Base-by-base conservation (phyloP, 1,284 basidiomycete genomes). In the Naganishia sp. region DNA sequence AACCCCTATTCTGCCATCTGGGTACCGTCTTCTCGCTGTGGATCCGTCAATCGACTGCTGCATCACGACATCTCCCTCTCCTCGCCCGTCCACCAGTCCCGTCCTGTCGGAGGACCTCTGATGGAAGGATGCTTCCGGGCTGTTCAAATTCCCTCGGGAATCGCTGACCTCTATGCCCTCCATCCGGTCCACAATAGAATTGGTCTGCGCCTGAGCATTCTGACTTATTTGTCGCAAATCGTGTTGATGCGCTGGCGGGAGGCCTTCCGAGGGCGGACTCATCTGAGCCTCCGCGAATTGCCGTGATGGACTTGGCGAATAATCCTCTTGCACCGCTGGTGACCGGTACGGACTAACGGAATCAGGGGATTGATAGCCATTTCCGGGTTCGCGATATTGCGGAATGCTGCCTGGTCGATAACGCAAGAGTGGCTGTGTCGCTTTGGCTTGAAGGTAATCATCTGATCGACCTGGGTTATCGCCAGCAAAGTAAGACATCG, bases 1-100 rank as follows among this genome's bases (percentile, higher is more conserved):
- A 6, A 69, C 42, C 2, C 68, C 64, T 54, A 69, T 53, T 23
- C 68, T 48, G 16, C 68, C 68, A 52, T 69, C 68, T 16, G 60
- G 13, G 42, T 56, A 61, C n/a, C 28, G 36, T 31, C 50, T 28
- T 50, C 66, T 53, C 36, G 49, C 42, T n/a, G 45, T 52, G 21
- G 53, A 25, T 15, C 25, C 36, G 18, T 65, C 64, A 16, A 49
- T 39, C 3, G 52, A 43, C 18, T 43, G 18, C 44, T 64, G 63
- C 63, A 64, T 49, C 2, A 56, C 63, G 2, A 52, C 55, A 23
- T 59, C 64, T 7, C 55, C 64, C 4, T 57, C 43, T 6, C 61
- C 61, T 45, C 61, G 50, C 31, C 53, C 65, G 13, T 67, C 52
- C 2, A 67, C 57, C 21, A 61, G 10, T 43, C 33, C 57, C 9